A percentile compares a stretch with the other conserved stretches of the same genome.
These are phyloP conservation scores for Candida xiaguanensis DNA, from an alignment of 805 yeast genomes.

Conservation along the genomic window DNA sequence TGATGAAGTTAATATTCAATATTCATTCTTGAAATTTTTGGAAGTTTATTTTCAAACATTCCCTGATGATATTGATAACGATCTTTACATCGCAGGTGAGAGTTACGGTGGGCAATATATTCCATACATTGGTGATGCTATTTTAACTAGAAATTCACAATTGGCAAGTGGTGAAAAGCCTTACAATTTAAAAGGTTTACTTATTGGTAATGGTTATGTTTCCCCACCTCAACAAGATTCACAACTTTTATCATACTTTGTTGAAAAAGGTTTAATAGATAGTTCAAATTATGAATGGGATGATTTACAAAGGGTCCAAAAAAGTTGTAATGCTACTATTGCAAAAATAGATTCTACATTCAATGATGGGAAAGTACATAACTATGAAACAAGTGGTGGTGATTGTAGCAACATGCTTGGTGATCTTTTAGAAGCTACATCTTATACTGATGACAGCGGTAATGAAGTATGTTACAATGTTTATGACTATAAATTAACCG, in stretches of 20 bases:
- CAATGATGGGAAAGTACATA: constrained; percentile 14
- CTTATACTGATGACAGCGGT: constrained; percentile 20
- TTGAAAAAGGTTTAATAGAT: constrained; percentile 55
- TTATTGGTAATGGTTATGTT: constrained; percentile 96
- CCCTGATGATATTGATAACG: constrained; percentile 64
- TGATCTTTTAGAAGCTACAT: constrained; percentile 30
- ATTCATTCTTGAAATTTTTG: constrained; percentile 63
- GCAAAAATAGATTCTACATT: constrained; percentile 18
- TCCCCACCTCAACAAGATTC: constrained; percentile 83
- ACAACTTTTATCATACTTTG: constrained; percentile 69
- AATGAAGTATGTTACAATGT: constrained; percentile 67
- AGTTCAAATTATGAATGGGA: constrained; percentile 36
- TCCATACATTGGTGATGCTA: constrained; percentile 74
- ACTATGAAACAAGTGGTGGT: constrained; percentile 20
- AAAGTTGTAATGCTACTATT: constrained; percentile 55
- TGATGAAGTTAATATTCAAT: constrained; percentile 55
- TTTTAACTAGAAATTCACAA: constrained; percentile 44
- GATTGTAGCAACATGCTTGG: constrained; percentile 49
- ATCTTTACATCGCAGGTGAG: constrained; percentile 85
- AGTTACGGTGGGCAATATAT: constrained; percentile 97
- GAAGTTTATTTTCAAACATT: constrained; percentile 63
- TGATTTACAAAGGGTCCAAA: constrained; percentile 47
- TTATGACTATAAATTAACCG: constrained; percentile 72
- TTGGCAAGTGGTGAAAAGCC: constrained; percentile 11
- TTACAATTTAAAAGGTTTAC: constrained; percentile 56